Conservation (phyloP, 2,329 filamentous ascomycete genomes). For the Domatiomyces globalis region DNA sequence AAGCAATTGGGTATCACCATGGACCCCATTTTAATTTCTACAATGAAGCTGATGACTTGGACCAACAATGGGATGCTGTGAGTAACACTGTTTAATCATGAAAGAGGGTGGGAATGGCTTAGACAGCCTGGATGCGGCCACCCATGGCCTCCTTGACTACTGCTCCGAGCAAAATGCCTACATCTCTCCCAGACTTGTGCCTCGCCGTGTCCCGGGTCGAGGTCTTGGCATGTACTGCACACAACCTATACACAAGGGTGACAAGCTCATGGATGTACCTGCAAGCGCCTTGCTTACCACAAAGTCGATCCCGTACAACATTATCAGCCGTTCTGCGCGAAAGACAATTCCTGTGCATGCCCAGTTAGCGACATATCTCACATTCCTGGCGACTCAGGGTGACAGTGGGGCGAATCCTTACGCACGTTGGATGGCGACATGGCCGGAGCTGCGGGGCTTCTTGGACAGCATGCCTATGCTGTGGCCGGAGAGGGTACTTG, state of each 20-base stretch:
- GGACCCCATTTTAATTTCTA: no score
- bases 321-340: constrained; percentile 3
- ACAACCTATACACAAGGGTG: constrained; percentile 1
- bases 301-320: constrained; percentile 5
- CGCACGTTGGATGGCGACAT: constrained; percentile 10
- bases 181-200: constrained; percentile 2
- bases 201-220: constrained; percentile 5
- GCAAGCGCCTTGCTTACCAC: constrained; percentile 7
- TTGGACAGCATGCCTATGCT: constrained; percentile 7
- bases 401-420: neutral
- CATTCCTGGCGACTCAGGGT: constrained; percentile 3
- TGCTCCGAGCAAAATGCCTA: constrained; percentile 5
- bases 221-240: constrained; percentile 11
- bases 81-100: neutral
- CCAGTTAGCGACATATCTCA: constrained; percentile 10
- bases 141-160: constrained; percentile 5
- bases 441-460: constrained; percentile 10
- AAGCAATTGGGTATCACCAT: no score
- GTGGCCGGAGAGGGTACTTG: constrained; percentile 1
- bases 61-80: no score
- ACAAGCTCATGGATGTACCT: constrained; percentile 9
- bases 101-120: neutral
- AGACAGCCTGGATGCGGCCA: neutral
- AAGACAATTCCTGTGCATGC: constrained; percentile 9
- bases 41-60: no score